Conservation (phyloP, 805 yeast species). For the Citeromyces nyonsensis region DNA sequence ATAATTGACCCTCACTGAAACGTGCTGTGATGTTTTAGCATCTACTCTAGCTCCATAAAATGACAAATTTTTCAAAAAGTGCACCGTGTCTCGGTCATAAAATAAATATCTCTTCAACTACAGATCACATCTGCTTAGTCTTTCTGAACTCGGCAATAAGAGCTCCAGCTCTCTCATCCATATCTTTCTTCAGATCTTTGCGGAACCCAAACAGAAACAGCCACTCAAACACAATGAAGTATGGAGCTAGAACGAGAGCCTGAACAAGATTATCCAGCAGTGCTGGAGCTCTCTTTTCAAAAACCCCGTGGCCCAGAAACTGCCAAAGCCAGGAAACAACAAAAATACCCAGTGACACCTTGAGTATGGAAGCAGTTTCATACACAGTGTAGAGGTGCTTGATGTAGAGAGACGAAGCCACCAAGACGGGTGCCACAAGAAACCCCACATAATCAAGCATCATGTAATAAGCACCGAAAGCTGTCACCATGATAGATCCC, state of each 20-base stretch:
- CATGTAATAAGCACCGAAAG: constrained; percentile 44
- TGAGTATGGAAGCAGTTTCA: constrained; percentile 9
- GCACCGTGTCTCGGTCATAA: too few relatives aligned
- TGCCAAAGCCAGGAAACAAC: constrained; percentile 63
- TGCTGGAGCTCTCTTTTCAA: constrained; percentile 79
- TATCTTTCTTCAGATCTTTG: constrained; percentile 27
- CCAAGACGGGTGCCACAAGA: constrained; percentile 21
- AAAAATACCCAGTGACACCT: constrained; percentile 25
- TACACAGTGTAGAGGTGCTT: constrained; percentile 5
- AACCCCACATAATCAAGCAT: constrained; percentile 37
- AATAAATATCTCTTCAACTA: too few relatives aligned
- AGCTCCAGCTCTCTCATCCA: constrained; percentile 29
- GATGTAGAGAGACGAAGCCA: constrained; percentile 9
- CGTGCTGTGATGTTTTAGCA: too few relatives aligned
- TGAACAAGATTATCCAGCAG: constrained; percentile 69
- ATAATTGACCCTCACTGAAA: too few relatives aligned
- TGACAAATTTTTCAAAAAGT: too few relatives aligned
- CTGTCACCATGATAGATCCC: constrained; percentile 27
- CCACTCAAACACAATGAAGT: constrained; percentile 69
- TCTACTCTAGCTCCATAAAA: too few relatives aligned
- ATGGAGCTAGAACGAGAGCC: constrained; percentile 84
- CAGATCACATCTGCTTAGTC: background rate
- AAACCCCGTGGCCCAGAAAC: constrained; percentile 75
- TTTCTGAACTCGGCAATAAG: constrained; percentile 17
- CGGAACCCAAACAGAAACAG: constrained; percentile 55